Evolutionary conservation across 2,329 filamentous ascomycete genomes (phyloP).

Genomic region (Coniochaeta prunicola): DNA sequence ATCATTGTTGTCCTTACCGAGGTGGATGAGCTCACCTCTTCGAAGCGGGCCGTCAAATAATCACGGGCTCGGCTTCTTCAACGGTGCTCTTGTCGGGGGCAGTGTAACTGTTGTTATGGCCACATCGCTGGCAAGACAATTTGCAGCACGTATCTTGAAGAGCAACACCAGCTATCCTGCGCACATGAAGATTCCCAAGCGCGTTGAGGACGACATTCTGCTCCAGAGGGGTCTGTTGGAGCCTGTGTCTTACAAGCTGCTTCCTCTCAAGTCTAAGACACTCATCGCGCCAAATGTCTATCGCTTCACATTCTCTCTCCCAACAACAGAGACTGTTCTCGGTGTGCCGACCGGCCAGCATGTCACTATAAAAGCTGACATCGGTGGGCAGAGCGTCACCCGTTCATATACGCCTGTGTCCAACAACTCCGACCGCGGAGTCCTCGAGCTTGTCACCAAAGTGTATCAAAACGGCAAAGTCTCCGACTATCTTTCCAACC

Average conservation of each 20-base stretch:
- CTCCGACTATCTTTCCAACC: conserved; percentile 39
- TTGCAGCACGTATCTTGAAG: conserved; percentile 23
- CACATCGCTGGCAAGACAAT: conserved; percentile 19
- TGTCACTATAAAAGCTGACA: conserved; percentile 39
- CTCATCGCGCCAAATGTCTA: conserved; percentile 35
- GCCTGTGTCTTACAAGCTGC: conserved; percentile 27
- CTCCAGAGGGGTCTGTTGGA: neutral
- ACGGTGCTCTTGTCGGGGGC: conserved; percentile 28
- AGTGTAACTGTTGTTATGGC: conserved; percentile 23
- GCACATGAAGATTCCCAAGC: conserved; percentile 2
- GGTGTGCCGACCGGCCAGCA: conserved; percentile 52
- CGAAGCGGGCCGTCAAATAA: neutral
- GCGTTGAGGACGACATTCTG: neutral
- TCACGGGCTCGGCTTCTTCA: conserved; percentile 24
- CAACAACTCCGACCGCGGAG: conserved; percentile 40
- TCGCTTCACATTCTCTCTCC: conserved; percentile 40
- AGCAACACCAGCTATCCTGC: conserved; percentile 23
- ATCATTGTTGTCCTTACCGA: neutral
- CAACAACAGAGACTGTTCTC: conserved; percentile 32
- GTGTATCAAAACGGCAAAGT: conserved; percentile 64
- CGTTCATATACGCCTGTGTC: conserved; percentile 49
- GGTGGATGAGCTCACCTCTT: neutral
- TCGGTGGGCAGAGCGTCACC: conserved; percentile 36
- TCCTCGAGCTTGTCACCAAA: conserved; percentile 83
- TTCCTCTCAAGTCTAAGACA: conserved; percentile 29